phyloP scores from a whole-genome alignment of 176 grass and related monocot species.

The Cenchrus purpureus region DNA sequence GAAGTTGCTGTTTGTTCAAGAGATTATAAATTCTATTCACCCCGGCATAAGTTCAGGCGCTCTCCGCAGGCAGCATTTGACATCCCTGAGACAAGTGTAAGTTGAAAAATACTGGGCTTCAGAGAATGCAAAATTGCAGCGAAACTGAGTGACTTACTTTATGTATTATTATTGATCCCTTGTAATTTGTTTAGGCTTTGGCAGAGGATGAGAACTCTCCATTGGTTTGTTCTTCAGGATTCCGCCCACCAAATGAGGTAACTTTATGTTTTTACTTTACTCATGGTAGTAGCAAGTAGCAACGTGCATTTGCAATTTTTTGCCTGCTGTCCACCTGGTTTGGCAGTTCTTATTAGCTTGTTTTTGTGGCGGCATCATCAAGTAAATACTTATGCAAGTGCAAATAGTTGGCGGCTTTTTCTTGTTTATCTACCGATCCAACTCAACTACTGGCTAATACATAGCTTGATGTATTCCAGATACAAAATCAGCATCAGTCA shows the following conservation, averaged over 20 bases:
- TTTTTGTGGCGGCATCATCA: not conserved
- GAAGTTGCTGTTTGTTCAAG: constrained; percentile 66
- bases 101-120: constrained; percentile 32
- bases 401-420: not conserved
- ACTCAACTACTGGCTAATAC: constrained; percentile 21
- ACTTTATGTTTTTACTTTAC: not conserved
- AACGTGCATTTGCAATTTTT: constrained; percentile 26
- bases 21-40: constrained; percentile 96
- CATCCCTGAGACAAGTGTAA: constrained; percentile 65
- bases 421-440: not conserved
- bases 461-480: constrained; percentile 40
- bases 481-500: constrained; percentile 64
- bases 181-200: constrained; percentile 55
- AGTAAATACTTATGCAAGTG: not conserved
- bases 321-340: not conserved
- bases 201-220: constrained; percentile 71
- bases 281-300: constrained; percentile 21
- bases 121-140: constrained; percentile 13
- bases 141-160: constrained; percentile 3
- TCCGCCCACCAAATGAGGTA: constrained; percentile 70
- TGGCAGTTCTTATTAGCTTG: constrained; percentile 3
- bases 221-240: constrained; percentile 64
- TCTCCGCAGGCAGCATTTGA: constrained; percentile 58
- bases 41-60: constrained; percentile 77
- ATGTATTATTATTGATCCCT: constrained; percentile 14